Evolutionary conservation across 2,329 filamentous ascomycete genomes (phyloP).

Genomic region (Hysterium pulicare): DNA sequence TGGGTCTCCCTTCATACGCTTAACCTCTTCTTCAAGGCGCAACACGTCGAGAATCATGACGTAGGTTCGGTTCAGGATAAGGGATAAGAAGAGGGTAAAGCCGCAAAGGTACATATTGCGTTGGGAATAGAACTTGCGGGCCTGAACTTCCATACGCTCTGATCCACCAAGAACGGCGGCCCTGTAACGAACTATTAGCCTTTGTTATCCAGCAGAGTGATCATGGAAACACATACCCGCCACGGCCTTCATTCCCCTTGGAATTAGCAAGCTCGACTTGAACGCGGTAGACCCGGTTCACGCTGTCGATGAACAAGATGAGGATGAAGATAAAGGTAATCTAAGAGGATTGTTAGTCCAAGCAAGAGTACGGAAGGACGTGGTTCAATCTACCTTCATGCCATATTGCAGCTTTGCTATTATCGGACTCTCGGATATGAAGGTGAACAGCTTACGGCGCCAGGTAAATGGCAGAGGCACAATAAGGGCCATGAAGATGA

Average conservation of each 20-base stretch:
- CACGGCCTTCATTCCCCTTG: slow-evolving; percentile 53
- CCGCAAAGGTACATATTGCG: slow-evolving; percentile 99
- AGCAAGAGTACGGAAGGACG: not conserved
- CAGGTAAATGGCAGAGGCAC: slow-evolving; percentile 83
- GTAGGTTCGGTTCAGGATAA: slow-evolving; percentile 99
- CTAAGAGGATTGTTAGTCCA: slow-evolving; percentile 34
- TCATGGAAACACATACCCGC: slow-evolving; percentile 46
- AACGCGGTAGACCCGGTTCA: slow-evolving; percentile 93
- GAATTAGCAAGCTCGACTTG: slow-evolving; percentile 77
- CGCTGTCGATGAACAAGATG: slow-evolving; percentile 95
- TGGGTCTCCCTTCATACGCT: slow-evolving; percentile 70
- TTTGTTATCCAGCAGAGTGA: not conserved
- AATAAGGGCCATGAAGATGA: slow-evolving; percentile 73
- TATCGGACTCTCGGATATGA: slow-evolving; percentile 84
- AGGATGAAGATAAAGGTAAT: slow-evolving; percentile 99
- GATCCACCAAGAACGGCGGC: slow-evolving; percentile 72
- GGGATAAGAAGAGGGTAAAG: slow-evolving; percentile 96
- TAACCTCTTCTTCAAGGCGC: slow-evolving; percentile 87
- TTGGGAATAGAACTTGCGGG: slow-evolving; percentile 99
- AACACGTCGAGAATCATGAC: slow-evolving; percentile 93
- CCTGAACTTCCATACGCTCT: slow-evolving; percentile 97
- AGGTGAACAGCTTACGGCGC: slow-evolving; percentile 86
- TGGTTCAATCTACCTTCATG: slow-evolving; percentile 63
- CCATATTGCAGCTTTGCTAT: slow-evolving; percentile 96
- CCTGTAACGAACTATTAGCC: slow-evolving; percentile 39